These are phyloP conservation scores for Xylariaceae sp. DNA, from an alignment of 2,329 filamentous ascomycete genomes.

Conservation along the genomic window DNA sequence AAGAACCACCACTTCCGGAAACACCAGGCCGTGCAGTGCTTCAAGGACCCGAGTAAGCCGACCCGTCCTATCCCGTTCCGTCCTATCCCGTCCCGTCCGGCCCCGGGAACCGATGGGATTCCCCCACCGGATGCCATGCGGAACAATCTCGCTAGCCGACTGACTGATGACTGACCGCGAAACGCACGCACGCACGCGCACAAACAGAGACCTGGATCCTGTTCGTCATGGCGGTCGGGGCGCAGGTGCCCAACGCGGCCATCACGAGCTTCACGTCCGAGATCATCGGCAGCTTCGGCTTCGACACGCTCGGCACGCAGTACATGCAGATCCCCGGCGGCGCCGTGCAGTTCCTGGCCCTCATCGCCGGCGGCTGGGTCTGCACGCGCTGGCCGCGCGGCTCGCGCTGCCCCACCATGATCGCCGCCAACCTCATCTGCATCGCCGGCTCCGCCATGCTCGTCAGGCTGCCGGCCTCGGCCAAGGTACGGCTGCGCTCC, in stretches of 20 bases:
- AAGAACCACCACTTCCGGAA: slow-evolving; percentile 44
- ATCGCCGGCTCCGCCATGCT: slow-evolving; percentile 45
- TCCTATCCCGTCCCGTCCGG: too few relatives aligned
- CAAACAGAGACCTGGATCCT: slow-evolving; percentile 46
- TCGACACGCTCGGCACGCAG: slow-evolving; percentile 43
- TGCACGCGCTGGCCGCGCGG: slow-evolving; percentile 43
- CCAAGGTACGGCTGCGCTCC: slow-evolving; percentile 28
- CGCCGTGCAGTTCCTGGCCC: slow-evolving; percentile 46
- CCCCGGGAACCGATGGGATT: too few relatives aligned
- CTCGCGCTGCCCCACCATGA: slow-evolving; percentile 47
- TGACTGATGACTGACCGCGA: neutral
- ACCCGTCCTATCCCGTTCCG: neutral
- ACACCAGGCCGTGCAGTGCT: slow-evolving; percentile 38
- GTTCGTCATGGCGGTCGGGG: slow-evolving; percentile 44
- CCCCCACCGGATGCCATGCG: too few relatives aligned
- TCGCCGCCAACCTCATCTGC: slow-evolving; percentile 46
- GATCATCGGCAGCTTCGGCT: slow-evolving; percentile 22
- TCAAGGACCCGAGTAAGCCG: slow-evolving; percentile 30
- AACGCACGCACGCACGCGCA: slow-evolving; percentile 1
- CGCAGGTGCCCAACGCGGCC: slow-evolving; percentile 49
- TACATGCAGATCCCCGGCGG: slow-evolving; percentile 55
- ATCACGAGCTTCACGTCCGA: slow-evolving; percentile 36
- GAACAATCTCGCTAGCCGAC: too few relatives aligned
- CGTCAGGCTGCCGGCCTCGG: slow-evolving; percentile 39
- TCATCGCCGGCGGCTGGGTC: slow-evolving; percentile 42